phyloP scores from a whole-genome alignment of 1,139 yeast genomes.

The Kodamaea suecica region DNA sequence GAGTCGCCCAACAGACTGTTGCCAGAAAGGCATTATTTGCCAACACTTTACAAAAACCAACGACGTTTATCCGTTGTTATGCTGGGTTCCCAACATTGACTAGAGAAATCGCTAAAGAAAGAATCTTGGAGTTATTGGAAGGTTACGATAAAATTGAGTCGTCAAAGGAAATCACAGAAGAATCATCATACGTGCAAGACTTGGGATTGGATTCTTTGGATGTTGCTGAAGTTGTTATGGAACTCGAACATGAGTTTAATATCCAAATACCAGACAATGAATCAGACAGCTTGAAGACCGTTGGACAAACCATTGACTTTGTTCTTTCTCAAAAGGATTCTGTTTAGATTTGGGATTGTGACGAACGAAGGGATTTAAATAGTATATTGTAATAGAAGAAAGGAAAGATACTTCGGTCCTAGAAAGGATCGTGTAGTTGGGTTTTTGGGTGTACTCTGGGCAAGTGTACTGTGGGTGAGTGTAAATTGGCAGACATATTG shows the following conservation, averaged over 20 bases:
- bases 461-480: too few species aligned
- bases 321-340: slow-evolving; percentile 73
- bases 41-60: slow-evolving; percentile 11
- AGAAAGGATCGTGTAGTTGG: too few species aligned
- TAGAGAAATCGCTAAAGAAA: slow-evolving; percentile 67
- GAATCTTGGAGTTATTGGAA: slow-evolving; percentile 76
- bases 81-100: slow-evolving; percentile 65
- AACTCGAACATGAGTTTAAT: slow-evolving; percentile 78
- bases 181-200: slow-evolving; percentile 66
- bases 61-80: slow-evolving; percentile 41
- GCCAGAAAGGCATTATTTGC: slow-evolving; percentile 15
- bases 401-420: too few species aligned
- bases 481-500: too few species aligned
- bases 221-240: slow-evolving; percentile 87
- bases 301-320: slow-evolving; percentile 77
- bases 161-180: slow-evolving; percentile 50
- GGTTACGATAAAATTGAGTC: slow-evolving; percentile 68
- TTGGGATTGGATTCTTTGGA: slow-evolving; percentile 86
- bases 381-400: not conserved
- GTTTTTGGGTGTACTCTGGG: too few species aligned
- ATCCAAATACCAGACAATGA: slow-evolving; percentile 83
- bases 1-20: slow-evolving; percentile 15
- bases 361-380: not conserved
- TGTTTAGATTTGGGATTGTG: slow-evolving; percentile 28
- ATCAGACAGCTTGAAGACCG: slow-evolving; percentile 79